phyloP scores from a whole-genome alignment of 345 rosid genomes.

The Euphorbia peplus region DNA sequence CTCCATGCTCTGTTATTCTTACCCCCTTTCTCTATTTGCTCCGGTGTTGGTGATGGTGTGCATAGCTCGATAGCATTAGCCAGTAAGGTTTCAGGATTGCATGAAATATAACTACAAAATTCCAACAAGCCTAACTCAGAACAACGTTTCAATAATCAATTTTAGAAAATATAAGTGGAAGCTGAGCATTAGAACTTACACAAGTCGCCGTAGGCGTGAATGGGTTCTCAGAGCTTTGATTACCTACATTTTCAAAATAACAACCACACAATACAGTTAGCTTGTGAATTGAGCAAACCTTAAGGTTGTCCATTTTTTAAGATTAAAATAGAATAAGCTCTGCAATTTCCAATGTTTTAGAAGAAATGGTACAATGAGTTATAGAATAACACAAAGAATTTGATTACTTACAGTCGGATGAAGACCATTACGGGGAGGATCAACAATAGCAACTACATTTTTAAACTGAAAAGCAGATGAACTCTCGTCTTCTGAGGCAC shows the following conservation, averaged over 20 bases:
- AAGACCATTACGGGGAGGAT: conserved; percentile 91
- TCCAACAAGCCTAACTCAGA: conserved; percentile 6
- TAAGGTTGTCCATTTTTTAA: background rate
- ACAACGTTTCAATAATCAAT: background rate
- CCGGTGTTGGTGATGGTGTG: conserved; percentile 75
- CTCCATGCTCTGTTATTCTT: conserved; percentile 59
- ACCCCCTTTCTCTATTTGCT: conserved; percentile 60
- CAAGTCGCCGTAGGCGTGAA: conserved; percentile 60
- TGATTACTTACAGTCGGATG: conserved; percentile 70
- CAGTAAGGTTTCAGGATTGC: conserved; percentile 89
- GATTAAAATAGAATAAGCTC: background rate
- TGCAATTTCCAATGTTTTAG: background rate
- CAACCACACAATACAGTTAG: background rate
- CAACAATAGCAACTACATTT: conserved; percentile 93
- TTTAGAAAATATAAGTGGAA: background rate
- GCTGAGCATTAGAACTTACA: conserved; percentile 52
- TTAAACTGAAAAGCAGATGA: conserved; percentile 44
- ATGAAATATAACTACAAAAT: conserved; percentile 71
- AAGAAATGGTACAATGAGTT: background rate
- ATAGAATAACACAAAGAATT: background rate
- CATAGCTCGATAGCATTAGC: conserved; percentile 95
- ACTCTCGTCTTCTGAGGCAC: conserved; percentile 31
- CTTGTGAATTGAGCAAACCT: background rate
- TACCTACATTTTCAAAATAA: conserved; percentile 43
- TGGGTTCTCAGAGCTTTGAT: conserved; percentile 79